Percentiles rank a stretch among this genome's conserved stretches.
phyloP scores from a whole-genome alignment of 805 yeast species.

The Lachancea sp. region DNA sequence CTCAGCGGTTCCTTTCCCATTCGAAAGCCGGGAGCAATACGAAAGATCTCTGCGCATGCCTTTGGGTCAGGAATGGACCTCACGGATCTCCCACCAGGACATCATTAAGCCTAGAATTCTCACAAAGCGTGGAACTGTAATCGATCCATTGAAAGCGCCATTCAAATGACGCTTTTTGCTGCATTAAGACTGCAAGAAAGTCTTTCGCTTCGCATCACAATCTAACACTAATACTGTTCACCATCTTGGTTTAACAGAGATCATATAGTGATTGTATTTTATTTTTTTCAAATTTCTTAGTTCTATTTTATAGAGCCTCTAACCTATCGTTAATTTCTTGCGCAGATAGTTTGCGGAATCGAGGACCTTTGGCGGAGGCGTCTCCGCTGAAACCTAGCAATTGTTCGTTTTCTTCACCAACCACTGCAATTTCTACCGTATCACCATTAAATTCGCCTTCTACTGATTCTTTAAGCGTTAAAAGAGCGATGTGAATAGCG shows the following conservation, averaged over 20 bases:
- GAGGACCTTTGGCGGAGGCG: conserved; percentile 70
- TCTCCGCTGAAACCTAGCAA: conserved; percentile 84
- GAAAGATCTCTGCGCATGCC: conserved; percentile 93
- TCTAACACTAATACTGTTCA: no score
- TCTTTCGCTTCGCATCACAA: not conserved
- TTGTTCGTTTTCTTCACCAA: conserved; percentile 77
- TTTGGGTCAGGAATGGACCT: conserved; percentile 95
- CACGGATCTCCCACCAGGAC: conserved; percentile 79
- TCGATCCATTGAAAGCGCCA: conserved; percentile 89
- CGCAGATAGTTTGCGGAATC: conserved; percentile 75
- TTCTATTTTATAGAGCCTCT: conserved; percentile 62
- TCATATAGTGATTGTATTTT: not conserved
- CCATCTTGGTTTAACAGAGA: no score
- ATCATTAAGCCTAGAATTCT: conserved; percentile 83
- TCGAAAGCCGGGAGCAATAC: conserved; percentile 87
- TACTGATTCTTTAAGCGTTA: conserved; percentile 91
- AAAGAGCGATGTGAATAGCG: conserved; percentile 91
- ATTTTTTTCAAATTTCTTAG: not conserved
- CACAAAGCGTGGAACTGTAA: conserved; percentile 80
- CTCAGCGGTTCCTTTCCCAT: conserved; percentile 90
- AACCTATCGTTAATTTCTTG: conserved; percentile 95
- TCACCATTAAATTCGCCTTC: conserved; percentile 98
- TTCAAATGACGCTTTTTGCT: conserved; percentile 42
- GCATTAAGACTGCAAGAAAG: not conserved
- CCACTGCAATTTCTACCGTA: conserved; percentile 84